A percentile compares a stretch with the other conserved stretches of the same genome.
phyloP scores from a whole-genome alignment of 352 stramenopile species.

The Pythium grandisporangium region DNA sequence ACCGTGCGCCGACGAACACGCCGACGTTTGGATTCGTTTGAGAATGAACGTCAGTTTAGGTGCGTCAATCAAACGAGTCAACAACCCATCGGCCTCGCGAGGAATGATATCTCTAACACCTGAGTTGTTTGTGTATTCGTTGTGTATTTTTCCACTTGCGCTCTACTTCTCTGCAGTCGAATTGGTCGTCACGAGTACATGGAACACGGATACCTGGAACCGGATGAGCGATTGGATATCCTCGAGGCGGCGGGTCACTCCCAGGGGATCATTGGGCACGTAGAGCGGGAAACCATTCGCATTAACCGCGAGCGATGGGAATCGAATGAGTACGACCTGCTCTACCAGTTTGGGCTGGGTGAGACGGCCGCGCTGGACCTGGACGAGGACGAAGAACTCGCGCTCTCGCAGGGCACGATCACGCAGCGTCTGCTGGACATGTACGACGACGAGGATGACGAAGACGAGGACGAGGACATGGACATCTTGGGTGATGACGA shows the following conservation, averaged over 20 bases:
- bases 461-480: conserved; percentile 23
- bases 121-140: too few species aligned
- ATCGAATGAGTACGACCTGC: conserved; percentile 79
- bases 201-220: conserved; percentile 73
- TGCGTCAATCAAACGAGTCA: too few species aligned
- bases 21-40: conserved; percentile 51
- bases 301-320: conserved; percentile 80
- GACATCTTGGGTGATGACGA: conserved; percentile 40
- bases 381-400: conserved; percentile 38
- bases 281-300: conserved; percentile 57
- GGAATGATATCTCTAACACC: too few species aligned
- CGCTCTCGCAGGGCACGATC: conserved; percentile 18
- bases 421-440: not conserved
- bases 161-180: conserved; percentile 19
- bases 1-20: conserved; percentile 56
- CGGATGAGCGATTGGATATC: conserved; percentile 68
- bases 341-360: conserved; percentile 71
- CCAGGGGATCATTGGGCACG: conserved; percentile 47
- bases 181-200: conserved; percentile 73
- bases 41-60: conserved; percentile 44
- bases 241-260: conserved; percentile 59
- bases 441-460: conserved; percentile 2
- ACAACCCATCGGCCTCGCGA: too few species aligned
- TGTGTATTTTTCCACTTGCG: not conserved
- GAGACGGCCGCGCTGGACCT: conserved; percentile 55